Percentiles rank a stretch among this genome's conserved stretches.
These are phyloP conservation scores for Jacaranda mimosifolia DNA, from an alignment of 257 asterid genomes.

Conservation along the genomic window DNA sequence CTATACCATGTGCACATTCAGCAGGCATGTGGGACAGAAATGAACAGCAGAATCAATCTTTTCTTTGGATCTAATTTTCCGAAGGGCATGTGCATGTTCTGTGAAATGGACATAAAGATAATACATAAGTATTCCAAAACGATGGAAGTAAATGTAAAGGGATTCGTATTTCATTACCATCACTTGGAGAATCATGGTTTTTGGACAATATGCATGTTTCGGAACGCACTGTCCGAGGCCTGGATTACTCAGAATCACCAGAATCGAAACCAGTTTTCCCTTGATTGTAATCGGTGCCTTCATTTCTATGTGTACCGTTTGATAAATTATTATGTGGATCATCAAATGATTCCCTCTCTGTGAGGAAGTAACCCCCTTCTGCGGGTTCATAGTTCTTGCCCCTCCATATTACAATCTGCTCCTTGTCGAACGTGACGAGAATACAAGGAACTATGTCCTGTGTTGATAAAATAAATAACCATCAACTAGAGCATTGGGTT, in stretches of 20 bases:
- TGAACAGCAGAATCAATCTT: neutral
- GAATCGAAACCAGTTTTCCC: slow-evolving; percentile 41
- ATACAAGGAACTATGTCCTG: slow-evolving; percentile 94
- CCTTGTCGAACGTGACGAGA: slow-evolving; percentile 90
- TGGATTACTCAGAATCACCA: slow-evolving; percentile 47
- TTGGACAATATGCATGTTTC: neutral
- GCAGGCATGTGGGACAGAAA: slow-evolving; percentile 9
- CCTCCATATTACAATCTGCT: slow-evolving; percentile 92
- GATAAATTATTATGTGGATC: slow-evolving; percentile 40
- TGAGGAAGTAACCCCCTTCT: slow-evolving; percentile 66
- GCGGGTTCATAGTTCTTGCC: slow-evolving; percentile 72
- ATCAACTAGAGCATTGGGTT: neutral
- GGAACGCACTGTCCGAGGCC: neutral
- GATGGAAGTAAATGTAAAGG: neutral
- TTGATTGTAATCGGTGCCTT: slow-evolving; percentile 33
- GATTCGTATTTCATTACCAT: slow-evolving; percentile 14
- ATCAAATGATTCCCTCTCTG: slow-evolving; percentile 62
- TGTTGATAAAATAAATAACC: slow-evolving; percentile 7
- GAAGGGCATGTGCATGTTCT: slow-evolving; percentile 28
- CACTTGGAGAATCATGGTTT: neutral
- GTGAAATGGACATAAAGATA: neutral
- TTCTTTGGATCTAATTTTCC: slow-evolving; percentile 29
- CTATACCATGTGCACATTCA: slow-evolving; percentile 37
- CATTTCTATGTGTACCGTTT: slow-evolving; percentile 33
- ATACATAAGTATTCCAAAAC: neutral